Evolutionary conservation across 768 basidiomycete genomes (phyloP).

Genomic region (Amanita pallidorosea): DNA sequence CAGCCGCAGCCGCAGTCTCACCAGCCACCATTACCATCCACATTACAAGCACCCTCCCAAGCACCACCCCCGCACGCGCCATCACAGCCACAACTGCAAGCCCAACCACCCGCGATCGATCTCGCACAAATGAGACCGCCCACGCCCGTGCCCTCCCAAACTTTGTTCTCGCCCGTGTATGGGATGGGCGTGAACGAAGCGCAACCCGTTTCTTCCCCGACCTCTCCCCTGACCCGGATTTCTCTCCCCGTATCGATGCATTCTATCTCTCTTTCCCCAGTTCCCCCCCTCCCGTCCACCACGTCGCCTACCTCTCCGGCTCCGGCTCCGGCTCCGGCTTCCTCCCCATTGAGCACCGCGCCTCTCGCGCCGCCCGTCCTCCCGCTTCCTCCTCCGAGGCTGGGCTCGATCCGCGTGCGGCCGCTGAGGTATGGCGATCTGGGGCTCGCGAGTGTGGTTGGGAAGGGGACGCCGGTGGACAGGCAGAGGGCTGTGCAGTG

Average conservation of each 20-base stretch:
- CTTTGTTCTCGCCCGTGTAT: not conserved
- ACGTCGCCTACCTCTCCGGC: conserved; percentile 3
- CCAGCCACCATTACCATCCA: not conserved
- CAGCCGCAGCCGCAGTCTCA: not conserved
- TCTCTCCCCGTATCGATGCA: not conserved
- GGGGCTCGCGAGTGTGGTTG: conserved; percentile 16
- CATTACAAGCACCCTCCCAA: not conserved
- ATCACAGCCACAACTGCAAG: not conserved
- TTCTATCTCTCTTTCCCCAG: not conserved
- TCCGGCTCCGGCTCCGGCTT: not conserved
- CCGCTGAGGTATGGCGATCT: conserved; percentile 17
- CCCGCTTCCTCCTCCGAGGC: conserved; percentile 23
- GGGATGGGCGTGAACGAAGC: not conserved
- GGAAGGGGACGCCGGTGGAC: conserved; percentile 25
- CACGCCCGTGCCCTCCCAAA: not conserved
- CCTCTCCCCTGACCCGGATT: not conserved
- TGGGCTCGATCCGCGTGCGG: conserved; percentile 19
- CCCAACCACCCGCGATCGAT: not conserved
- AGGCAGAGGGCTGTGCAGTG: conserved; percentile 17
- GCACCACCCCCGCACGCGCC: not conserved
- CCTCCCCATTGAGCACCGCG: not conserved
- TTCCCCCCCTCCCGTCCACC: conserved; percentile 10
- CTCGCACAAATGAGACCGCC: not conserved
- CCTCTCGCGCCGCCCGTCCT: conserved; percentile 15
- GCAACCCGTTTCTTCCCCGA: not conserved